Conservation (phyloP, 1,284 basidiomycete species). For the Leucoagaricus sp. region DNA sequence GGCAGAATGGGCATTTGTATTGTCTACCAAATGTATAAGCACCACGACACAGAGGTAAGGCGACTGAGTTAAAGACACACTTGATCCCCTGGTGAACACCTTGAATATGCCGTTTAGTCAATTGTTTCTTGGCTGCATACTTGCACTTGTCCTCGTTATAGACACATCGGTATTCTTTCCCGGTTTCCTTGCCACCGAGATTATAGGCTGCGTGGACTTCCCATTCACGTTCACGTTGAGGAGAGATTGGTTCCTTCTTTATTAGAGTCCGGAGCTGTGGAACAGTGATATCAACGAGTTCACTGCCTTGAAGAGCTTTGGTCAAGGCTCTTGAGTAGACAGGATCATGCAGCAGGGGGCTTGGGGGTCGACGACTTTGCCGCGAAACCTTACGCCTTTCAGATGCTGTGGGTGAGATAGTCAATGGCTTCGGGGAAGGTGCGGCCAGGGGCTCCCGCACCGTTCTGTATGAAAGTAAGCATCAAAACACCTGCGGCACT, state of each 20-base stretch:
- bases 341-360: not conserved
- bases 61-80: slow-evolving; percentile 35
- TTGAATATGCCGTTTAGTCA: slow-evolving; percentile 69
- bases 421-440: not conserved
- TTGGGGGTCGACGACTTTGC: not conserved
- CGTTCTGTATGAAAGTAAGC: not conserved
- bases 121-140: slow-evolving; percentile 62
- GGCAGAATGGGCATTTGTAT: slow-evolving; percentile 55
- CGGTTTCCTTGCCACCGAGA: not conserved
- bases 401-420: not conserved
- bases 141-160: slow-evolving; percentile 34
- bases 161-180: slow-evolving; percentile 12
- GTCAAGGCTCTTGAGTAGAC: not conserved
- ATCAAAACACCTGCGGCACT: not conserved
- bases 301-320: not conserved
- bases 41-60: not conserved
- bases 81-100: slow-evolving; percentile 62
- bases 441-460: not conserved
- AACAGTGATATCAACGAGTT: not conserved
- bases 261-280: slow-evolving; percentile 1
- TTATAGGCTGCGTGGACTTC: slow-evolving; percentile 16
- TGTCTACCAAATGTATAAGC: slow-evolving; percentile 36
- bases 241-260: not conserved
- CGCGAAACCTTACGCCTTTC: not conserved
- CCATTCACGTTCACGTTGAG: slow-evolving; percentile 15